Evolutionary conservation across 495 filamentous ascomycete genomes (phyloP).

Genomic region (Extremus antarcticus): DNA sequence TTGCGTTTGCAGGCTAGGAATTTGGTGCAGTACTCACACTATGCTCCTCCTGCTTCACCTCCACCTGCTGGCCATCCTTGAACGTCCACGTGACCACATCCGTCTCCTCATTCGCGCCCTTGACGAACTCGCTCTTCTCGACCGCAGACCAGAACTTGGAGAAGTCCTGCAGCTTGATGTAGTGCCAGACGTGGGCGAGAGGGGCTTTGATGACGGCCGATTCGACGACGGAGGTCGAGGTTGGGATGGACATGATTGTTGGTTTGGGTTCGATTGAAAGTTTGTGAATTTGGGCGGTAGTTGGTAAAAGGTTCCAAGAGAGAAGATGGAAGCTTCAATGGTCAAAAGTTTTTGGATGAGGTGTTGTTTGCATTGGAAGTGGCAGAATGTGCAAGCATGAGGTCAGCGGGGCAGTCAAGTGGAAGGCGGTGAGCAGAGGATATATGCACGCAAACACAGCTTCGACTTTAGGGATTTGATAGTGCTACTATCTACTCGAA

Average conservation of each 20-base stretch:
- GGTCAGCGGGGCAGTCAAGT: not conserved
- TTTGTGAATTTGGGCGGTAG: not conserved
- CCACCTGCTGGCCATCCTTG: slow-evolving; percentile 49
- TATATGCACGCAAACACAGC: no score
- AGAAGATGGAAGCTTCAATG: not conserved
- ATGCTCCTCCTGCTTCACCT: slow-evolving; percentile 64
- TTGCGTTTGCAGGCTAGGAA: not conserved
- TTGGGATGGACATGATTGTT: slow-evolving; percentile 41
- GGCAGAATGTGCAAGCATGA: not conserved
- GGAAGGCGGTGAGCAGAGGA: not conserved
- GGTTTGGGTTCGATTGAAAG: not conserved
- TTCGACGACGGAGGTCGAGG: slow-evolving; percentile 52
- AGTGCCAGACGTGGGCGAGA: slow-evolving; percentile 53
- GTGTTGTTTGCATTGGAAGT: not conserved
- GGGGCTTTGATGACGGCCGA: slow-evolving; percentile 53
- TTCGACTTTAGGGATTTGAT: not conserved
- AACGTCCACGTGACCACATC: slow-evolving; percentile 55
- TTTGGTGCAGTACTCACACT: slow-evolving; percentile 35
- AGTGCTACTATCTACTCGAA: slow-evolving; percentile 8
- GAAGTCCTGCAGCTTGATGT: slow-evolving; percentile 54
- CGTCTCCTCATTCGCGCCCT: slow-evolving; percentile 48
- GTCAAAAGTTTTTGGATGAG: not conserved
- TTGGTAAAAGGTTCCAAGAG: not conserved
- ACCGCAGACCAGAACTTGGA: slow-evolving; percentile 49
- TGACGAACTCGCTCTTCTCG: slow-evolving; percentile 44